Evolutionary conservation across 495 filamentous ascomycete species (phyloP), one percentile per base, ranked within the genome.

Genomic region (Chaetomium tenue): DNA sequence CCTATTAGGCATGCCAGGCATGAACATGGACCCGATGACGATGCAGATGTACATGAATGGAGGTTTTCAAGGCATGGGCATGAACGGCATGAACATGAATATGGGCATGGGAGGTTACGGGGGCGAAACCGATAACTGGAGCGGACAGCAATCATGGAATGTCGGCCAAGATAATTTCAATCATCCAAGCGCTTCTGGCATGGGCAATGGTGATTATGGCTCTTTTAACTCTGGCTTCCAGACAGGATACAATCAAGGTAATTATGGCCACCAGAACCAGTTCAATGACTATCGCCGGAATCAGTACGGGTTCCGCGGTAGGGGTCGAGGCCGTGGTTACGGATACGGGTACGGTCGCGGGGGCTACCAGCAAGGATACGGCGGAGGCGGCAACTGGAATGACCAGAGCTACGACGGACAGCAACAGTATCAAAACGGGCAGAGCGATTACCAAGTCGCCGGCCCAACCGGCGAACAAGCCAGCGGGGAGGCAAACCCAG

Each of bases 41-140:
- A 90, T 91, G 85, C 90, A 94, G 75, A 93, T 95, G 89, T 91
- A 90, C 84, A 84, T 85, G 82, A 84, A 78, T 73, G 88, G 89
- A 76, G 90, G 89, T 63, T 93, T 84, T 73, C 84, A 84, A 75
- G 88, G 87, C 81, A 92, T 92, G 89, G 90, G 88, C 84, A 93
- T 93, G 89, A 88, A 87, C 85, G 88, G 88, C 81, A 92, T 92
- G 90, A 90, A 87, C 81, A 90, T 88, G 85, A 90, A 88, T 77
- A 92, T 94, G 90, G 87, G 87, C 70, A 88, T 88, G 86, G 89
- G 88, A 78, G 90, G 88, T 69, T 93, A 86, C 83, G 86, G 87
- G 22, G 71, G 70, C 63, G 77, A 81, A 72, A 75, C 83, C 76
- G 78, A 80, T 78, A 83, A 80, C 74, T 88, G 86, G 86, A 86